Conservation (phyloP, 1,139 yeast species). For the Hansenula lynferdii region DNA sequence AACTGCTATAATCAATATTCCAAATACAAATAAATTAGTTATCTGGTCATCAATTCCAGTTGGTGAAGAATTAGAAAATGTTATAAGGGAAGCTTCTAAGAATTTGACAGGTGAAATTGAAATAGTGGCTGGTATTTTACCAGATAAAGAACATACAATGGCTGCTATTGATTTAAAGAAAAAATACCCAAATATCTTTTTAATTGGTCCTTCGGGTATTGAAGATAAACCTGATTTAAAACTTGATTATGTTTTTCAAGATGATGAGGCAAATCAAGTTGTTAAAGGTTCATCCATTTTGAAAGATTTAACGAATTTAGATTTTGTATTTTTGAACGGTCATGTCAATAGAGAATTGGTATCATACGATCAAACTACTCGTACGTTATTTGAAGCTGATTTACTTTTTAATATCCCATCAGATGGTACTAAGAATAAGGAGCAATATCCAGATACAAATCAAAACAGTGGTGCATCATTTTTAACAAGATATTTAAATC, state of each 20-base stretch:
- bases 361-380: slow-evolving; percentile 39
- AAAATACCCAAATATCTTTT: slow-evolving; percentile 13
- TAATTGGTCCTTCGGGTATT: slow-evolving; percentile 22
- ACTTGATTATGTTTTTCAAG: slow-evolving; percentile 18
- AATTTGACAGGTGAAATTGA: slow-evolving; percentile 33
- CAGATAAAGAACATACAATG: slow-evolving; percentile 52
- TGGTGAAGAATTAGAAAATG: slow-evolving; percentile 36
- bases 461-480: slow-evolving; percentile 40
- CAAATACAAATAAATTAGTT: slow-evolving; percentile 35
- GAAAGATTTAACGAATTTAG: slow-evolving; percentile 32
- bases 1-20: slow-evolving; percentile 43
- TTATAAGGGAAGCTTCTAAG: slow-evolving; percentile 34
- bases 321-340: slow-evolving; percentile 50
- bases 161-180: slow-evolving; percentile 30
- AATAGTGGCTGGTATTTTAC: slow-evolving; percentile 34
- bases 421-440: slow-evolving; percentile 28
- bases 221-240: slow-evolving; percentile 18
- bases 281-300: slow-evolving; percentile 13
- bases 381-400: slow-evolving; percentile 52
- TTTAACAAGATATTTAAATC: slow-evolving; percentile 34
- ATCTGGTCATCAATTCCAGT: slow-evolving; percentile 64
- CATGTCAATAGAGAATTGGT: slow-evolving; percentile 55
- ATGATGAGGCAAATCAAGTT: slow-evolving; percentile 13
- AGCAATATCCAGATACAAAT: slow-evolving; percentile 39
- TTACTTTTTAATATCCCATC: slow-evolving; percentile 42